Evolutionary conservation across 2,329 filamentous ascomycete genomes (phyloP).

Genomic region (Penicillium sclerotiorum): DNA sequence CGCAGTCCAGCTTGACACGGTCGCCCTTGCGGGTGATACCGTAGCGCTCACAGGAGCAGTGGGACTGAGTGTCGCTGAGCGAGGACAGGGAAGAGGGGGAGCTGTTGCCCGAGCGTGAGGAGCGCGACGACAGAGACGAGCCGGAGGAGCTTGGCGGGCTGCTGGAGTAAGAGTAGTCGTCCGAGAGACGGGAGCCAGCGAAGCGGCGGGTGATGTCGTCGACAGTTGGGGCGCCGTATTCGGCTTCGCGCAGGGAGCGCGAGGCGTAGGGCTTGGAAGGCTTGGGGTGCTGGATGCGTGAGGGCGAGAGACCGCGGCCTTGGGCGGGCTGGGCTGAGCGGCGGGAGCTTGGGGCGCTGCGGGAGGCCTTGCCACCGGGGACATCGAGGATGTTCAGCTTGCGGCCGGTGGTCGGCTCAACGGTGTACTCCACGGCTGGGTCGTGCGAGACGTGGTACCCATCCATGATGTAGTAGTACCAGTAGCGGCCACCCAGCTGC

Average conservation of each 20-base stretch:
- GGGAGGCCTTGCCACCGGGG: slow-evolving; percentile 56
- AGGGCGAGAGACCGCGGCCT: slow-evolving; percentile 83
- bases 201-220: slow-evolving; percentile 81
- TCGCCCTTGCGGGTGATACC: slow-evolving; percentile 92
- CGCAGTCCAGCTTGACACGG: slow-evolving; percentile 94
- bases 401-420: slow-evolving; percentile 94
- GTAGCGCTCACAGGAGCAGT: slow-evolving; percentile 93
- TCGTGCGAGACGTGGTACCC: slow-evolving; percentile 98
- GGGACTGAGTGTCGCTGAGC: slow-evolving; percentile 62
- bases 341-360: slow-evolving; percentile 38
- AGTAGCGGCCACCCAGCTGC: slow-evolving; percentile 89
- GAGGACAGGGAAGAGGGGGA: slow-evolving; percentile 63
- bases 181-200: slow-evolving; percentile 67
- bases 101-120: slow-evolving; percentile 52
- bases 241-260: slow-evolving; percentile 78
- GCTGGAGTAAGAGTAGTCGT: slow-evolving; percentile 74
- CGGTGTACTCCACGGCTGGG: slow-evolving; percentile 82
- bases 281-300: slow-evolving; percentile 88
- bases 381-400: slow-evolving; percentile 98
- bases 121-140: slow-evolving; percentile 75
- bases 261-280: slow-evolving; percentile 86
- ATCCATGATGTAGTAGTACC: slow-evolving; percentile 99
- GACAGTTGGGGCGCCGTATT: slow-evolving; percentile 73
- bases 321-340: slow-evolving; percentile 69
- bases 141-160: slow-evolving; percentile 68